Base-by-base conservation (phyloP, 2,329 filamentous ascomycete genomes). In the Fusarium goolgardi region DNA sequence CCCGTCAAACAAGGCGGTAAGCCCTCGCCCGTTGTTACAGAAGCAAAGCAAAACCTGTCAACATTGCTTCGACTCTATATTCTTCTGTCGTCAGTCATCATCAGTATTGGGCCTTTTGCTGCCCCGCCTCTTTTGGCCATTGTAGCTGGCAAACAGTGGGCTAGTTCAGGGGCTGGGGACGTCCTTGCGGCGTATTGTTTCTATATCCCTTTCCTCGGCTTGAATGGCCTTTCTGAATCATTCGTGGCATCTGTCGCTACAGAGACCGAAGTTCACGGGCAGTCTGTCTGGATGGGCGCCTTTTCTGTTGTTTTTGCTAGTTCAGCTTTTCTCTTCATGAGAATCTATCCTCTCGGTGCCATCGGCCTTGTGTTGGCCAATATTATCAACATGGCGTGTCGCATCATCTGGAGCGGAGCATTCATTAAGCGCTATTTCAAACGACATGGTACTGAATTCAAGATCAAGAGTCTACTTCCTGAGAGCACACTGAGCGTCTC, bases 161-260 rank as follows among this genome's bases (percentile, higher is more conserved):
- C 88, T 0, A 84, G 83, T 5, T 89, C 90, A 0, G 91, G 91
- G 43, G 93, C 94, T 1, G 90, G 90, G 8, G 78, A 85, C 11
- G 90, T 96, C 5, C 84, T 99, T 9, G 88, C 90, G 0, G 86
- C 85, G 0, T 99, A 97, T 79, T 94, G 93, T 81, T 94, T 93
- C 78, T 98, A 97, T 80, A 92, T 99, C 61, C 96, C 96, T 1
- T 88, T 98, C 27, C 85, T 98, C 6, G 96, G 95, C 5, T 81
- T 97, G 72, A 99, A 99, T 75, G 96, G 96, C 52, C 88, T 98
- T 23, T 88, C 91, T 3, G 96, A 99, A 80, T 93, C 94, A 0
- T 98, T 99, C 73, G 94, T 98, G 18, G 90, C 94, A 1, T 93
- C 93, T 3, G 92, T 96, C 1, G 94, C 95, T 1, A 90, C 87